phyloP scores from a whole-genome alignment of 2,329 filamentous ascomycete species.

The Ascocoryne sarcoides region DNA sequence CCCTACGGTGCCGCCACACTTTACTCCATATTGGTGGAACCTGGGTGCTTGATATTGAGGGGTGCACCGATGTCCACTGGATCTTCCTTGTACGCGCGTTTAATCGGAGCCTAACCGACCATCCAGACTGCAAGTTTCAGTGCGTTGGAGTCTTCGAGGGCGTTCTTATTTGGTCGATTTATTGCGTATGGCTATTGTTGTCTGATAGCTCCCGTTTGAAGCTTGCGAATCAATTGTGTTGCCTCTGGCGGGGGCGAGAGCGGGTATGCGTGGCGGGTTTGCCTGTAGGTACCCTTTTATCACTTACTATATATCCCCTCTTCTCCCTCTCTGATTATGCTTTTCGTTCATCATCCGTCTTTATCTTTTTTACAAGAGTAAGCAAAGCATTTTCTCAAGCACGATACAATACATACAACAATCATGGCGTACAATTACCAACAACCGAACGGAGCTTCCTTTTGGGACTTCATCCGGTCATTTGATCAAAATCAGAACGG shows the following conservation, averaged over 20 bases:
- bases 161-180: slow-evolving; percentile 13
- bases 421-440: slow-evolving; percentile 25
- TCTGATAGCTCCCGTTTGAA: slow-evolving; percentile 9
- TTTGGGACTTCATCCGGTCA: slow-evolving; percentile 25
- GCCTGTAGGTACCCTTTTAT: slow-evolving; percentile 1
- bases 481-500: slow-evolving; percentile 20
- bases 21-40: slow-evolving; percentile 7
- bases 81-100: slow-evolving; percentile 12
- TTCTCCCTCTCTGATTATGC: slow-evolving; percentile 3
- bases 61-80: background rate
- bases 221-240: slow-evolving; percentile 1
- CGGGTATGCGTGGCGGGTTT: slow-evolving; percentile 3
- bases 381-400: slow-evolving; percentile 1
- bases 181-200: slow-evolving; percentile 12
- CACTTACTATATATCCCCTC: slow-evolving; percentile 12
- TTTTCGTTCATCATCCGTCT: slow-evolving; percentile 10
- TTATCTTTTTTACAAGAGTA: slow-evolving; percentile 11
- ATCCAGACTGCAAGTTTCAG: slow-evolving; percentile 5
- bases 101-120: slow-evolving; percentile 8
- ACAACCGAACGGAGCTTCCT: slow-evolving; percentile 14
- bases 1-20: slow-evolving; percentile 13
- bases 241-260: too few relatives aligned
- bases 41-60: slow-evolving; percentile 5
- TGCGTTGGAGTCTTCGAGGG: slow-evolving; percentile 5
- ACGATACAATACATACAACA: slow-evolving; percentile 11